Base-by-base conservation (phyloP, 1,284 basidiomycete species). In the Apiotrichum montevideense region DNA sequence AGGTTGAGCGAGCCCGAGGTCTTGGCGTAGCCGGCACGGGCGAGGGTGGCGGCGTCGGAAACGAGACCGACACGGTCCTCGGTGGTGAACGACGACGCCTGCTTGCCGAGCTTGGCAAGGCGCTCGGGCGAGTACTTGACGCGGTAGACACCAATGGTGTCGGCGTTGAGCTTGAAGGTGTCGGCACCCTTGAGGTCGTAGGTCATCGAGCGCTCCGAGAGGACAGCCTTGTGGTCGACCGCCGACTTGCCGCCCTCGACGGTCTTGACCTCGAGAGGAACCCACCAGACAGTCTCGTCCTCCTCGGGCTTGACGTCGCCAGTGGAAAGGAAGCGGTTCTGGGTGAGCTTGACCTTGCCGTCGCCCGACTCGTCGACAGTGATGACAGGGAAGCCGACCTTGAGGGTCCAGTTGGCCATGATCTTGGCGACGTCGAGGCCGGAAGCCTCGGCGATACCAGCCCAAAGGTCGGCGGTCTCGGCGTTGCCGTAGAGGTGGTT, bases 321-420 rank as follows among this genome's bases (percentile, higher is more conserved):
- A 3, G 86, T 90, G 68, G 90, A 87, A 50, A 98, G 79, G 83
- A 97, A 98, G 33, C 95, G 85, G 75, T 96, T 91, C 78, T 98
- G 95, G 44, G 86, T 85, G 50, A 94, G 80, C 56, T 79, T 79
- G 64, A 94, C 85, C 63, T 74, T 75, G 14, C 86, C 85, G 48
- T 83, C 83, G 1, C 79, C 75, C 7, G 79, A 82, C 76, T 97
- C 93, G 0, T 84, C 87, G 46, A 98, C 90, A 14, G 85, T 88
- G 52, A 98, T 75, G 33, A 98, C 85, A 4, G 93, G 93, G 79
- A 86, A 93, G 33, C 90, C 90, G 61, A 87, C 85, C 82, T 92
- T 90, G 58, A 85, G 83, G 41, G 94, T 87, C 95, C 94, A 98
- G 71, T 88, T 87, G 61, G 88, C 83, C 90, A 98, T 95, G 67